phyloP scores from a whole-genome alignment of 495 filamentous ascomycete species.

The Xylaria venustula region DNA sequence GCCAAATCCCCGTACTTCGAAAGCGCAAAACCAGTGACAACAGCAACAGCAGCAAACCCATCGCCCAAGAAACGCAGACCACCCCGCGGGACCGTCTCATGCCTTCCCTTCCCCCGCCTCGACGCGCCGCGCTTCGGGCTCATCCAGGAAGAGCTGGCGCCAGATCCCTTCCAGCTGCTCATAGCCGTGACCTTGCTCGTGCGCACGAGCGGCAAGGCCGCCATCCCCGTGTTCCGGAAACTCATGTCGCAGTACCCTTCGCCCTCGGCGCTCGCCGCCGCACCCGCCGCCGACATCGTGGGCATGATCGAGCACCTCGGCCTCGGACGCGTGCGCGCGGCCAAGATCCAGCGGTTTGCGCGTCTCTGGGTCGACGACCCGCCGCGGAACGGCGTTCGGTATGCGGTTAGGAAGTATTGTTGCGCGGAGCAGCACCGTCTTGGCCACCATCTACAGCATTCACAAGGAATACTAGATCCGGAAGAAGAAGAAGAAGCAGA shows the following conservation, averaged over 20 bases:
- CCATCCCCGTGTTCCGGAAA: conserved; percentile 70
- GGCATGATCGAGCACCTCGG: conserved; percentile 70
- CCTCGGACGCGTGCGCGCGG: conserved; percentile 55
- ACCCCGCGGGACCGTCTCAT: conserved; percentile 53
- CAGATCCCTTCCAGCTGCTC: conserved; percentile 69
- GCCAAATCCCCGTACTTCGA: conserved; percentile 50
- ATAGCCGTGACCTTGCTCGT: conserved; percentile 82
- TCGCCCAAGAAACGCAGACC: conserved; percentile 34
- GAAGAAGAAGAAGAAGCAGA: no score
- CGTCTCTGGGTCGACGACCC: conserved; percentile 65
- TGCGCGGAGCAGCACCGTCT: conserved; percentile 33
- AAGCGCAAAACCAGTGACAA: background rate
- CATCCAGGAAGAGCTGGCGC: conserved; percentile 75
- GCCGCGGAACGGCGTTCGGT: conserved; percentile 58
- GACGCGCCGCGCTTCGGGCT: conserved; percentile 65
- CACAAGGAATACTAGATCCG: no score
- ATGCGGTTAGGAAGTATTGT: conserved; percentile 71
- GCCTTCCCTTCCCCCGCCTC: conserved; percentile 70
- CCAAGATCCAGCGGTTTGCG: conserved; percentile 62
- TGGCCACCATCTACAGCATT: no score
- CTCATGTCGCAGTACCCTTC: conserved; percentile 70
- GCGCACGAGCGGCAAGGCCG: conserved; percentile 69
- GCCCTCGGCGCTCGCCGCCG: conserved; percentile 60
- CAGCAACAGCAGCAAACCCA: conserved; percentile 4
- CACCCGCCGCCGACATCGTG: conserved; percentile 56